phyloP scores from a whole-genome alignment of 192 early-diverging fungal species.

The Linnemannia zychae region DNA sequence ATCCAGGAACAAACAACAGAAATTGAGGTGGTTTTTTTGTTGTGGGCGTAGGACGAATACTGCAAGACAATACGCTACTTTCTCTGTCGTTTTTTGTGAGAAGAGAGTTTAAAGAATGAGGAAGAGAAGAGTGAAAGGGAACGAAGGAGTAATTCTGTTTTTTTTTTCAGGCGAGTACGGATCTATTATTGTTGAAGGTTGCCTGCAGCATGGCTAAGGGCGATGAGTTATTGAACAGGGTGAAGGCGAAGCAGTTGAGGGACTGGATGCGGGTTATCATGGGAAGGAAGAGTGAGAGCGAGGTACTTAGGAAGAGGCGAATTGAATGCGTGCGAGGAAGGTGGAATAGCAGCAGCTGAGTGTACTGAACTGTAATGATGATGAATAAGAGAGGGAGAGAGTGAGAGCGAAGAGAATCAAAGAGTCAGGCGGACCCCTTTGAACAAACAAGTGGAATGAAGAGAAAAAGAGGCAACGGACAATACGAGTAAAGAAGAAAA shows the following conservation, averaged over 20 bases:
- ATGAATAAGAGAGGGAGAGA: too few species aligned
- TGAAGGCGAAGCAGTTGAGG: slow-evolving; percentile 3
- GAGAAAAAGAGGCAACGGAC: not conserved
- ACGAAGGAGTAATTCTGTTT: not conserved
- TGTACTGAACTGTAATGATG: not conserved
- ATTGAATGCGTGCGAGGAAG: not conserved
- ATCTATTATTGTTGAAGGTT: not conserved
- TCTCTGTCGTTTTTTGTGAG: not conserved
- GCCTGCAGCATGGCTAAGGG: slow-evolving; percentile 1
- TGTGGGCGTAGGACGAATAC: not conserved
- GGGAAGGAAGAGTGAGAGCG: not conserved
- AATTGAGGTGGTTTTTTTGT: not conserved
- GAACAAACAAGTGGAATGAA: not conserved
- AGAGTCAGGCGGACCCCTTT: not conserved
- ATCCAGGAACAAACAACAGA: not conserved
- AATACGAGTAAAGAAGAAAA: not conserved
- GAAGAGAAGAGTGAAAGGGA: not conserved
- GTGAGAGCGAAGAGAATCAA: not conserved
- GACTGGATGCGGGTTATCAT: not conserved
- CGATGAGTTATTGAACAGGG: slow-evolving; percentile 2
- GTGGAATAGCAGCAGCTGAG: not conserved
- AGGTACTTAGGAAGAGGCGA: not conserved
- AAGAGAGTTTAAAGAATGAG: not conserved
- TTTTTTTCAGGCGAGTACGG: not conserved
- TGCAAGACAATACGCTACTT: not conserved